Conservation (phyloP, 2,329 filamentous ascomycete species). For the Ceratocystis destructans region DNA sequence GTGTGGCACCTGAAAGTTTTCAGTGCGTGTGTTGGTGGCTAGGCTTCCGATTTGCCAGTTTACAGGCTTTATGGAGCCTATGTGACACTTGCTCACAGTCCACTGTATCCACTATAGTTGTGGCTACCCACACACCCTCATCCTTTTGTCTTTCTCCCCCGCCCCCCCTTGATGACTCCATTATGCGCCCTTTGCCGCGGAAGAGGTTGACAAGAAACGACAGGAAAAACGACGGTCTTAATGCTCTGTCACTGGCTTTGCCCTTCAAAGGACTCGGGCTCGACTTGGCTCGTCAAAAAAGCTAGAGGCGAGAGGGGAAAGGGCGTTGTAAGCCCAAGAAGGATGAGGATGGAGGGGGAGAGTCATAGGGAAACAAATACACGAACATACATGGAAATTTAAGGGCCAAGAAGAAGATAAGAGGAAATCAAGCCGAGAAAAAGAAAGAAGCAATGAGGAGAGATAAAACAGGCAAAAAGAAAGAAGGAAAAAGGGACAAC, state of each 20-base stretch:
- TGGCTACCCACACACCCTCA: not conserved
- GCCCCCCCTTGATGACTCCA: slow-evolving; percentile 4
- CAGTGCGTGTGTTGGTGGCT: slow-evolving; percentile 2
- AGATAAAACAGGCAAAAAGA: not conserved
- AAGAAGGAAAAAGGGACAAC: not conserved
- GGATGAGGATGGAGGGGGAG: not conserved
- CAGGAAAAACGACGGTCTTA: too few species aligned
- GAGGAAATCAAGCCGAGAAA: not conserved
- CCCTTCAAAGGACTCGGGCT: not conserved
- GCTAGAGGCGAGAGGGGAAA: not conserved
- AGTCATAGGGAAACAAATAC: not conserved
- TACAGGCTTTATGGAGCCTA: not conserved
- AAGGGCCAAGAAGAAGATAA: not conserved
- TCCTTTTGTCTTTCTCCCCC: not conserved
- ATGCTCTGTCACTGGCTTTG: too few species aligned
- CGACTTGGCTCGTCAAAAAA: not conserved
- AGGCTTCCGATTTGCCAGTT: not conserved
- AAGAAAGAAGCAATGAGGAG: not conserved
- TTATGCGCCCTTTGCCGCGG: slow-evolving; percentile 1
- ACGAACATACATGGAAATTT: not conserved
- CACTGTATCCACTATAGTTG: not conserved
- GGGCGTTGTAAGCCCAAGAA: not conserved
- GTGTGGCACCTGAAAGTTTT: not conserved
- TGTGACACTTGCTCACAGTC: not conserved
- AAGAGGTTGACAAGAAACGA: not conserved